Conservation (phyloP, 2,329 filamentous ascomycete species). For the Nemania diffusa region DNA sequence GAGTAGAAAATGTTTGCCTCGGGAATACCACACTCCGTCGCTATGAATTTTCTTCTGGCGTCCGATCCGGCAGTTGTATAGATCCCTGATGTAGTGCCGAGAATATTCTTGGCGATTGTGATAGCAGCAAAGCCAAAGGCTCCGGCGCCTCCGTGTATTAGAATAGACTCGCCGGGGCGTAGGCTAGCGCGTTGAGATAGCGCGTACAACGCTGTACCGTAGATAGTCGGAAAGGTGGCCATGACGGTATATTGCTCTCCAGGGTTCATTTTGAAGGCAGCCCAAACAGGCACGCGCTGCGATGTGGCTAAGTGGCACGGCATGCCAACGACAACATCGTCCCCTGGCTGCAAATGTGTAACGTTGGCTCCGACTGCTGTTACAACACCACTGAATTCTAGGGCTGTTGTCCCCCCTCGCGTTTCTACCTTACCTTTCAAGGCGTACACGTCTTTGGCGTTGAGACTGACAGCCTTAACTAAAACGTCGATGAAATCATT, state of each 20-base stretch:
- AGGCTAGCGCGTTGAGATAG: constrained; percentile 4
- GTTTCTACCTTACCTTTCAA: constrained; percentile 46
- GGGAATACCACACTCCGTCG: background rate
- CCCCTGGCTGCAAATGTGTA: background rate
- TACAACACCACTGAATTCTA: constrained; percentile 47
- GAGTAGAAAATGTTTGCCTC: background rate
- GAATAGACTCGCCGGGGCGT: constrained; percentile 3
- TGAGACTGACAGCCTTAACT: constrained; percentile 36
- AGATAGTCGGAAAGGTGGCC: background rate
- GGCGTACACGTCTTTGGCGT: constrained; percentile 44
- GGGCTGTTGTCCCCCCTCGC: constrained; percentile 10
- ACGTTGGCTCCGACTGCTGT: constrained; percentile 6
- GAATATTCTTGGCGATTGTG: background rate
- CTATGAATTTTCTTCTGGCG: background rate
- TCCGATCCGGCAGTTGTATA: background rate
- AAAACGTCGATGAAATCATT: constrained; percentile 15
- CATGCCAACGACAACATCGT: background rate
- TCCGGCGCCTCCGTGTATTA: constrained; percentile 33
- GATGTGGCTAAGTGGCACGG: constrained; percentile 9
- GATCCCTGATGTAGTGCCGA: background rate
- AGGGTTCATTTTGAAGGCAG: constrained; percentile 6
- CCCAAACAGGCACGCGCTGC: constrained; percentile 1
- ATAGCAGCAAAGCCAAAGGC: constrained; percentile 51
- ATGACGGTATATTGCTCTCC: background rate
- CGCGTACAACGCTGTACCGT: constrained; percentile 17